These are phyloP conservation scores for Beauveria pseudobassiana DNA, from an alignment of 2,329 filamentous ascomycete species.

Conservation along the genomic window DNA sequence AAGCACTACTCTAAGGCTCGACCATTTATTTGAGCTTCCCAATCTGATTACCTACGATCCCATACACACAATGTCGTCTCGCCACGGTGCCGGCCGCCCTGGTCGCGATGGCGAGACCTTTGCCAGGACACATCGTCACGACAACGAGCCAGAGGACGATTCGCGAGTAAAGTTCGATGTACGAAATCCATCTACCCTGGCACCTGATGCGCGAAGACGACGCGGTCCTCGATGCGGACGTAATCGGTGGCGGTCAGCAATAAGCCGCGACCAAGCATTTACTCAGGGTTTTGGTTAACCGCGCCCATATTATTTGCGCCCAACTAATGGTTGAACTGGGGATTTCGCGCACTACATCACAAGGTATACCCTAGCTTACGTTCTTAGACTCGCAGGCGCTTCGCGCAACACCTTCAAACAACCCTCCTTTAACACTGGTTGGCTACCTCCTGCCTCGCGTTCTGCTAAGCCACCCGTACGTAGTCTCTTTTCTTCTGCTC, in stretches of 20 bases:
- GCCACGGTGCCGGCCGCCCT: slow-evolving; percentile 62
- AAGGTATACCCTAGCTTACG: no score
- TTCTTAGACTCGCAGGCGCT: no score
- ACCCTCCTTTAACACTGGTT: no score
- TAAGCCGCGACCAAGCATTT: no score
- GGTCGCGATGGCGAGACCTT: slow-evolving; percentile 80
- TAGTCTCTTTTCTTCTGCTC: no score
- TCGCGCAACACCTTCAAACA: no score
- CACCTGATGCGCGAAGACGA: slow-evolving; percentile 68
- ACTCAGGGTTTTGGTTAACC: no score
- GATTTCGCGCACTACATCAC: no score
- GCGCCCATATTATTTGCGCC: no score
- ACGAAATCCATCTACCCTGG: slow-evolving; percentile 87
- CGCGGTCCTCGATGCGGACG: slow-evolving; percentile 78
- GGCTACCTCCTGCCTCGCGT: no score
- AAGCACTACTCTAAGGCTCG: background rate
- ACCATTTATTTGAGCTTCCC: background rate
- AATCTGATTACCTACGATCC: background rate
- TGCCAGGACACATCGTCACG: slow-evolving; percentile 63
- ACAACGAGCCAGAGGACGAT: slow-evolving; percentile 34
- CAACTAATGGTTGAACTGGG: no score
- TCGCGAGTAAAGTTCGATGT: slow-evolving; percentile 91
- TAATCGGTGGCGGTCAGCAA: slow-evolving; percentile 84
- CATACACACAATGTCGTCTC: slow-evolving; percentile 42
- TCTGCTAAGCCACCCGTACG: no score